Conservation (phyloP, 306 rosid species). For the Senna tora region DNA sequence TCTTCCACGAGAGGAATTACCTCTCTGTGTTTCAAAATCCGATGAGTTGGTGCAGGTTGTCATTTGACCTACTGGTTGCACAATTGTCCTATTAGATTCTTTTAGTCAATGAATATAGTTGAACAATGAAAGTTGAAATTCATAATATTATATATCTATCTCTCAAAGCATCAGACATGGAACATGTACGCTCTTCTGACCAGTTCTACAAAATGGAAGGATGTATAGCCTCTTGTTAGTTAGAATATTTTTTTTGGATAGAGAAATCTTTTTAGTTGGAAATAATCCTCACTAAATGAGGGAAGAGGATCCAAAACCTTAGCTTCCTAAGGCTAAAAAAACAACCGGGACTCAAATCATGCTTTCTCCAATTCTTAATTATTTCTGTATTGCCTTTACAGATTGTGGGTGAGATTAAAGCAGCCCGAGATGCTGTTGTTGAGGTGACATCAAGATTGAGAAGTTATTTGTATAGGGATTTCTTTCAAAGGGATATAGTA, state of each 20-base stretch:
- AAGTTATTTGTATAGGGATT: constrained; percentile 75
- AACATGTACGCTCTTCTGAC: constrained; percentile 11
- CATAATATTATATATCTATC: constrained; percentile 27
- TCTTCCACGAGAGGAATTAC: constrained; percentile 82
- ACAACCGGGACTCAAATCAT: constrained; percentile 30
- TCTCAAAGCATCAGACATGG: constrained; percentile 33
- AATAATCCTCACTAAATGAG: constrained; percentile 28
- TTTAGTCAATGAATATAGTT: constrained; percentile 11
- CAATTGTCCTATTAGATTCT: constrained; percentile 21
- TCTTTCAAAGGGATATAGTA: constrained; percentile 64
- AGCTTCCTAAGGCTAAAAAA: constrained; percentile 27
- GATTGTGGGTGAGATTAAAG: constrained; percentile 95
- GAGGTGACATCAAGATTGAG: constrained; percentile 93
- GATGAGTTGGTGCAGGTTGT: constrained; percentile 92
- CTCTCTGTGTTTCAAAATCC: constrained; percentile 62
- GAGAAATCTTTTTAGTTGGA: no score
- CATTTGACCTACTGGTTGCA: constrained; percentile 37
- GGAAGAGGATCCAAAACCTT: constrained; percentile 29
- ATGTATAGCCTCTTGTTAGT: constrained; percentile 7
- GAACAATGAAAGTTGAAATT: constrained; percentile 31
- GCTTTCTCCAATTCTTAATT: constrained; percentile 36
- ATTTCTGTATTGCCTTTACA: constrained; percentile 41
- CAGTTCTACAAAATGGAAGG: constrained; percentile 12
- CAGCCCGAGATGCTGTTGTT: constrained; percentile 88
- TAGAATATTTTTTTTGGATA: no score